Conservation (phyloP, 164 flowering plant genomes). For the Aristolochia fimbriata region DNA sequence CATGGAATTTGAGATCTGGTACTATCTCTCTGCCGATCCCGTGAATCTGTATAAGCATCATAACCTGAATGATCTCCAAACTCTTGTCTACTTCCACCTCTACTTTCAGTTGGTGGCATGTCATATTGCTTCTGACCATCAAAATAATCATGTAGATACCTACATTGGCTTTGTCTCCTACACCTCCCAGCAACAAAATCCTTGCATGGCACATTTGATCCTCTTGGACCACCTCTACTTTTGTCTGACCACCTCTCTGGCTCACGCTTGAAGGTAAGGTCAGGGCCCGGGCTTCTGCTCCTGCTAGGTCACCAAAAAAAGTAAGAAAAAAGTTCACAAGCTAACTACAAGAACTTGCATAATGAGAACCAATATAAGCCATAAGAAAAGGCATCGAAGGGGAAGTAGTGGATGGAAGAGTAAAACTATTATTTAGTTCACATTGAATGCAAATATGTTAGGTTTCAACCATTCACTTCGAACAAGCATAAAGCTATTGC, state of each 20-base stretch:
- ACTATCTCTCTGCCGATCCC: conserved; percentile 12
- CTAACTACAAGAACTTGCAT: background rate
- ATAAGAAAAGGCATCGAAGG: background rate
- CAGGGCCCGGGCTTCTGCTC: conserved; percentile 38
- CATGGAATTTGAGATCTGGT: conserved; percentile 24
- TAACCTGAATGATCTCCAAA: conserved; percentile 21
- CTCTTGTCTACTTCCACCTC: conserved; percentile 37
- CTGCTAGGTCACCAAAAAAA: conserved; percentile 10
- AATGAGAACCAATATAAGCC: background rate
- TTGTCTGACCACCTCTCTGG: conserved; percentile 30
- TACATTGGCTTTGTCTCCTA: conserved; percentile 42
- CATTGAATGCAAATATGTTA: no score
- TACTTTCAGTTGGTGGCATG: conserved; percentile 10
- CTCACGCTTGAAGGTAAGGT: conserved; percentile 31
- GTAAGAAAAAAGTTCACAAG: background rate
- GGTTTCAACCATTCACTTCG: no score
- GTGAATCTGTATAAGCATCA: conserved; percentile 14
- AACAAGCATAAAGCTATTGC: no score
- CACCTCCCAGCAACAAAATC: conserved; percentile 60
- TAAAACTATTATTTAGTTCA: no score
- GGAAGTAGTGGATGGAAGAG: no score
- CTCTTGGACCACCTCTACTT: conserved; percentile 31
- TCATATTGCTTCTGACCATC: conserved; percentile 25
- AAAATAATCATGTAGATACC: conserved; percentile 37
- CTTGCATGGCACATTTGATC: conserved; percentile 32